Base-by-base conservation (phyloP, 179 eudicot genomes). In the Spinacia oleracea region DNA sequence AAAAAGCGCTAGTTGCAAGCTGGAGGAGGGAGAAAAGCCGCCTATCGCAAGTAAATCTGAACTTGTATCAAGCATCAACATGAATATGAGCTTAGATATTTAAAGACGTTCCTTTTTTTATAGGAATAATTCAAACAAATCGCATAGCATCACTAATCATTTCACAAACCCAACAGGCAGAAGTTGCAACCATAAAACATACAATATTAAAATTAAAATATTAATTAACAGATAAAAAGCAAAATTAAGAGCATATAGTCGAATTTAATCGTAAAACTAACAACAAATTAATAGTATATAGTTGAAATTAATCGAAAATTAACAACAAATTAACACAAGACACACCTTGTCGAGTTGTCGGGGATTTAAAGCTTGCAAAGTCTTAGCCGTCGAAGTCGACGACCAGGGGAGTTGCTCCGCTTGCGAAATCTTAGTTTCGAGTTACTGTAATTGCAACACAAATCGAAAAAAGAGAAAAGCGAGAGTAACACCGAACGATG, bases 301-400 rank as follows among this genome's bases (percentile, higher is more conserved):
- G n/a, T n/a, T n/a, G n/a, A n/a, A n/a, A n/a, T n/a, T n/a, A n/a
- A n/a, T n/a, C n/a, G n/a, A n/a, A n/a, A n/a, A n/a, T n/a, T 43
- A 53, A 32, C 51, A 63, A 7, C 12, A 70, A 65, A 15, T 68
- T 62, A 43, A 69, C 27, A 9, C 21, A 64, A 72, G 71, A 27
- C 51, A 79, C 62, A 77, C 93, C 92, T 88, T 91, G 89, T 20
- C 84, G 87, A 81, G n/a, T n/a, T n/a, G n/a, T n/a, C n/a, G n/a
- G n/a, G 89, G 69, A 50, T 87, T 88, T 42, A 82, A 48, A 8
- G 81, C 65, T 45, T 87, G 87, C 42, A 88, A 78, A 46, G 79
- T 58, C 42, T 87, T 84, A 27, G 78, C 87, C 74, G 55, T 86
- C 16, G 88, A 66, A 12, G 84, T 77, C 67, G 88, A 68, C 77